phyloP scores from a whole-genome alignment of 2,329 filamentous ascomycete species.

The Botrytis porri region DNA sequence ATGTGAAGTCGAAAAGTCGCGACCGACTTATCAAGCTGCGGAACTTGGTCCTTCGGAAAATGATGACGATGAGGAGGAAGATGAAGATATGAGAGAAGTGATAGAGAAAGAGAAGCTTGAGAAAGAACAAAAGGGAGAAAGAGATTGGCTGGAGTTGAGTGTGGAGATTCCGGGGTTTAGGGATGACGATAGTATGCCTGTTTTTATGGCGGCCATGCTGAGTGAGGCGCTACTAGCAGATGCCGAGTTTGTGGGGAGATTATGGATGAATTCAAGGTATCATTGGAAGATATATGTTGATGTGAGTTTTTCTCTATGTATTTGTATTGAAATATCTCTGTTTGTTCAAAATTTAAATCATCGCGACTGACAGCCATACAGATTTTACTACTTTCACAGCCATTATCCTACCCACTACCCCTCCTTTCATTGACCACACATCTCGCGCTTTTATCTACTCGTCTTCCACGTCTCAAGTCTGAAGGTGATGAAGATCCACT shows the following conservation, averaged over 20 bases:
- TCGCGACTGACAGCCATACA: slow-evolving; percentile 40
- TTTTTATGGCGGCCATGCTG: slow-evolving; percentile 86
- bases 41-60: slow-evolving; percentile 31
- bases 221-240: slow-evolving; percentile 78
- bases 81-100: slow-evolving; percentile 43
- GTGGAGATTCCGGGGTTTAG: slow-evolving; percentile 89
- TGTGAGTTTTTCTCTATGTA: slow-evolving; percentile 45
- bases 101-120: slow-evolving; percentile 33
- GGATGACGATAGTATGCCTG: slow-evolving; percentile 85
- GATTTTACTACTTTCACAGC: slow-evolving; percentile 91
- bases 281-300: slow-evolving; percentile 97
- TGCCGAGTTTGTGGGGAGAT: slow-evolving; percentile 63
- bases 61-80: slow-evolving; percentile 40
- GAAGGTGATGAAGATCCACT: slow-evolving; percentile 93
- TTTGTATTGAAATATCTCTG: background rate
- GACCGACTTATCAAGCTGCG: slow-evolving; percentile 30
- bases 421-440: slow-evolving; percentile 91
- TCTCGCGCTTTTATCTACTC: slow-evolving; percentile 84
- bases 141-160: slow-evolving; percentile 81
- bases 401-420: slow-evolving; percentile 87
- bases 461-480: slow-evolving; percentile 79
- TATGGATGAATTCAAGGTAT: slow-evolving; percentile 87
- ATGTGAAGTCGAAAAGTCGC: slow-evolving; percentile 82
- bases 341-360: background rate
- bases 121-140: slow-evolving; percentile 47